Conservation (phyloP, 2,329 filamentous ascomycete genomes). For the Volutella citrinella region DNA sequence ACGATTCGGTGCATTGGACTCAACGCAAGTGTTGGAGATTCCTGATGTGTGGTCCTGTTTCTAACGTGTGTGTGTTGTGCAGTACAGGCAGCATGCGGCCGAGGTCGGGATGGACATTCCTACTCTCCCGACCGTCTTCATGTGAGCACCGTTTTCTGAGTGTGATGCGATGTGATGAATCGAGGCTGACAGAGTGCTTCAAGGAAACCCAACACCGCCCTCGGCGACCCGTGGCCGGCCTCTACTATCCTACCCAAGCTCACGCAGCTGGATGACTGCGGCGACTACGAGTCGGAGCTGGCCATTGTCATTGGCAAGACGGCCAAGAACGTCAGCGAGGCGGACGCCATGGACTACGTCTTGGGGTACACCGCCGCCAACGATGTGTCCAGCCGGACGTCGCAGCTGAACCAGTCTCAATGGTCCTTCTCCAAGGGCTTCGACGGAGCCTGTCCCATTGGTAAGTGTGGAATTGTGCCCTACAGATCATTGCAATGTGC, state of each 20-base stretch:
- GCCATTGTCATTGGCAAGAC: slow-evolving; percentile 52
- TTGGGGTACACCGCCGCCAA: slow-evolving; percentile 63
- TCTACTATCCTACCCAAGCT: slow-evolving; percentile 50
- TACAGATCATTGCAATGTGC: neutral
- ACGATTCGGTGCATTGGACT: slow-evolving; percentile 58
- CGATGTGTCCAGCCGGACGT: slow-evolving; percentile 50
- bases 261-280: slow-evolving; percentile 46
- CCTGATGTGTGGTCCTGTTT: too few relatives aligned
- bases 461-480: slow-evolving; percentile 5
- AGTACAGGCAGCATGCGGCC: slow-evolving; percentile 37
- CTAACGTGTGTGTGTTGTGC: slow-evolving; percentile 32
- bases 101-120: slow-evolving; percentile 53
- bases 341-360: slow-evolving; percentile 56
- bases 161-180: too few relatives aligned
- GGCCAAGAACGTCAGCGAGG: slow-evolving; percentile 52
- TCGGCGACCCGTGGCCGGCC: slow-evolving; percentile 52
- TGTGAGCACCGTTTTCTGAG: slow-evolving; percentile 28
- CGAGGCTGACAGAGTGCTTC: neutral
- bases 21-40: slow-evolving; percentile 49
- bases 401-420: slow-evolving; percentile 25
- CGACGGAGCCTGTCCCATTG: slow-evolving; percentile 52
- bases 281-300: slow-evolving; percentile 59
- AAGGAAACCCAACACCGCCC: slow-evolving; percentile 50
- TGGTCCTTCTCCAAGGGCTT: slow-evolving; percentile 55
- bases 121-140: slow-evolving; percentile 53